These are phyloP conservation scores for Schrenkiella parvula DNA, from an alignment of 345 rosid species.

Conservation along the genomic window DNA sequence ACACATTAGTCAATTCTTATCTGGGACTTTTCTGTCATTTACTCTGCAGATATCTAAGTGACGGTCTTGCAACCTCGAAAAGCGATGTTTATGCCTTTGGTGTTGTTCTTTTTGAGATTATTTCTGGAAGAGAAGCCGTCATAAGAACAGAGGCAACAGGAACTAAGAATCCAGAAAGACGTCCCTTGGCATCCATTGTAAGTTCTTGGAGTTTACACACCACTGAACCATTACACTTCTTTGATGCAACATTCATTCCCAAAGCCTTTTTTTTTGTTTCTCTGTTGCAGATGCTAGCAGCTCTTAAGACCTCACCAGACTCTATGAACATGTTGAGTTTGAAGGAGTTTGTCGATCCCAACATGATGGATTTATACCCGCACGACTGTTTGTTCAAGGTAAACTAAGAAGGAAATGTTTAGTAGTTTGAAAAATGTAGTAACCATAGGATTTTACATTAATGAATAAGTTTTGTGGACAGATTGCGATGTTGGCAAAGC, in stretches of 20 bases:
- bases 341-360: conserved; percentile 70
- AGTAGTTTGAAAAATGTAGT: not conserved
- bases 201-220: conserved; percentile 34
- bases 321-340: conserved; percentile 65
- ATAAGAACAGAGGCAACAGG: conserved; percentile 58
- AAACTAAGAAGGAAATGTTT: conserved; percentile 3
- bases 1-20: not conserved
- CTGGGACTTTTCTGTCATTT: not conserved
- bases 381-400: conserved; percentile 96
- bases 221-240: not conserved
- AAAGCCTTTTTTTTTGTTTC: not conserved
- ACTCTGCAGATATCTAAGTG: conserved; percentile 66
- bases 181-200: conserved; percentile 79
- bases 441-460: not conserved
- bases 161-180: conserved; percentile 70
- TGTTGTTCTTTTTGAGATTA: conserved; percentile 82
- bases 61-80: conserved; percentile 80
- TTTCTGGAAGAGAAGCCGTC: conserved; percentile 87
- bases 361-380: conserved; percentile 82
- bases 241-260: not conserved
- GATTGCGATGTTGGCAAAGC: conserved; percentile 91
- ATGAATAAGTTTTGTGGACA: conserved; percentile 14
- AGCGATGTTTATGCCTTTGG: conserved; percentile 98
- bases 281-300: conserved; percentile 68
- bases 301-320: conserved; percentile 65